Conservation (phyloP, 164 flowering plant genomes). For the Stephania yunnanensis region DNA sequence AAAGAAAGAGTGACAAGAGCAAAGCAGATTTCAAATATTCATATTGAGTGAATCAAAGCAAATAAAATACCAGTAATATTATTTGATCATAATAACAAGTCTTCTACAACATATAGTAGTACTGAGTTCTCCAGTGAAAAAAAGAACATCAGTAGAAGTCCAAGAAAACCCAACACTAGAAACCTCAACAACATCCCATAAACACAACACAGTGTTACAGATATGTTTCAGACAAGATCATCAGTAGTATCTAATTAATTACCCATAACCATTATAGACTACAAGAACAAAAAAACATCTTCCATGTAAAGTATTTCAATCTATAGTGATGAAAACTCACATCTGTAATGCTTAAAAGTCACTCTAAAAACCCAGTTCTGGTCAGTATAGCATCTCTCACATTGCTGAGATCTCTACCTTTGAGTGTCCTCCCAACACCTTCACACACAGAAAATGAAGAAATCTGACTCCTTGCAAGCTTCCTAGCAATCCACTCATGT, state of each 20-base stretch:
- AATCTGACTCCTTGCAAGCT: slow-evolving; percentile 58
- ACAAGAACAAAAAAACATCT: not conserved
- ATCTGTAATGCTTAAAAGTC: not conserved
- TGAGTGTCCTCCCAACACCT: slow-evolving; percentile 84
- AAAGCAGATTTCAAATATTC: not conserved
- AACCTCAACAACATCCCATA: not conserved
- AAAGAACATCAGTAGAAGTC: not conserved
- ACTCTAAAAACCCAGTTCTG: slow-evolving; percentile 78
- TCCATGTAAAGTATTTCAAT: not conserved
- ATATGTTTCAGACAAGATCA: not conserved
- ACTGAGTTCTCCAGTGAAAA: not conserved
- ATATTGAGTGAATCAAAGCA: too few species aligned
- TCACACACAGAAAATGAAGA: slow-evolving; percentile 77
- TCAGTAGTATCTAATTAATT: not conserved
- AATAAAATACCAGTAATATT: too few species aligned
- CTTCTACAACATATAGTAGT: not conserved
- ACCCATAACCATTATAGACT: not conserved
- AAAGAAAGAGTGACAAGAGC: not conserved
- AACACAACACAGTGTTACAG: not conserved
- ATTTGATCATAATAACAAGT: not conserved
- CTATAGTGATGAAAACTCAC: slow-evolving; percentile 4
- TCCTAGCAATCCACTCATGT: slow-evolving; percentile 74
- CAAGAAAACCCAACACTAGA: not conserved
- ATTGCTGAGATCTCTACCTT: slow-evolving; percentile 81
- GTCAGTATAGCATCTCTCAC: slow-evolving; percentile 73